These are phyloP conservation scores for Diaporthe sp. DNA, from an alignment of 2,329 filamentous ascomycete species.

Conservation along the genomic window DNA sequence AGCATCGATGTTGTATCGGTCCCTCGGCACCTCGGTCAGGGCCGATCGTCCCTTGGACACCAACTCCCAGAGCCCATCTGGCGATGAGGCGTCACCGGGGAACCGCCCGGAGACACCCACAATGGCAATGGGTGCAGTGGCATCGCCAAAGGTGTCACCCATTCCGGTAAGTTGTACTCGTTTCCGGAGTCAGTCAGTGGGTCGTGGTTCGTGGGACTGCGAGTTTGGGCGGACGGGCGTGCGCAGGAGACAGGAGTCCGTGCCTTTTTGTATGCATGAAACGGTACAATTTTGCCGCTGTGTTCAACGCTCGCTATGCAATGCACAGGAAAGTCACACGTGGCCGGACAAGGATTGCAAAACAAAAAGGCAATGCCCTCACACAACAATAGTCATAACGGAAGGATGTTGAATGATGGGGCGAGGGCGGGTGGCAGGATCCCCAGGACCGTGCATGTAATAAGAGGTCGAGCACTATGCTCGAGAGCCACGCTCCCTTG, in stretches of 20 bases:
- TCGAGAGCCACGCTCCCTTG: background rate
- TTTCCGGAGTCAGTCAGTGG: background rate
- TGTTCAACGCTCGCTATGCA: background rate
- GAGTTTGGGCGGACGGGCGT: background rate
- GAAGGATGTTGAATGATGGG: background rate
- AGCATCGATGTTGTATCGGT: slow-evolving; percentile 33
- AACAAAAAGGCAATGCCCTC: background rate
- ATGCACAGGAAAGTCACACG: background rate
- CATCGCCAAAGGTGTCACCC: background rate
- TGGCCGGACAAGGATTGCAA: slow-evolving; percentile 4
- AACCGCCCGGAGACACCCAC: slow-evolving; percentile 18
- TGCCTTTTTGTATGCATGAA: slow-evolving; percentile 15
- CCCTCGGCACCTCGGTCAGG: slow-evolving; percentile 21
- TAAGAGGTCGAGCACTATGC: slow-evolving; percentile 6
- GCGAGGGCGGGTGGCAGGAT: background rate
- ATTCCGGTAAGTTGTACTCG: background rate
- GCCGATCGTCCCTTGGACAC: slow-evolving; percentile 18
- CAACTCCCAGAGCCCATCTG: slow-evolving; percentile 6
- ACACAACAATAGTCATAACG: background rate
- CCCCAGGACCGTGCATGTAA: slow-evolving; percentile 3
- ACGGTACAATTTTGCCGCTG: background rate
- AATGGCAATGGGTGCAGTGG: background rate
- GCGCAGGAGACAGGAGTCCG: background rate
- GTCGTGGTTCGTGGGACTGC: background rate
- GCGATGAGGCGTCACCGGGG: slow-evolving; percentile 18